Percentiles rank a stretch among this genome's conserved stretches.
These are phyloP conservation scores for Saraca asoca DNA, from an alignment of 331 rosid species.

Conservation along the genomic window DNA sequence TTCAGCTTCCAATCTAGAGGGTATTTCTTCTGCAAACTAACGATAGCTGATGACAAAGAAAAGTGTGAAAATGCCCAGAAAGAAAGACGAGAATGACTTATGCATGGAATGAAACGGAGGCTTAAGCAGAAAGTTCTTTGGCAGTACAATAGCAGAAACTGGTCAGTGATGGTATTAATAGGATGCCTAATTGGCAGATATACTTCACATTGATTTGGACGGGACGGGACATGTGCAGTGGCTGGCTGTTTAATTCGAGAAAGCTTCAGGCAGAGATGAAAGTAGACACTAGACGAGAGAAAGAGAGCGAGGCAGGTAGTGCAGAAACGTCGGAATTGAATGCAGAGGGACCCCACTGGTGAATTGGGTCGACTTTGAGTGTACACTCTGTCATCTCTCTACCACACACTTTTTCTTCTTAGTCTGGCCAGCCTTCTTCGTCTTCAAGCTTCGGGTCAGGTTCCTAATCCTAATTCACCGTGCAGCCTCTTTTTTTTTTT, in stretches of 20 bases:
- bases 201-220: neutral
- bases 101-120: neutral
- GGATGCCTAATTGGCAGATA: neutral
- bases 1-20: neutral
- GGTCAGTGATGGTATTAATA: neutral
- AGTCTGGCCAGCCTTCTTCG: too few species aligned
- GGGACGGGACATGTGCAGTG: constrained; percentile 20
- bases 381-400: too few species aligned
- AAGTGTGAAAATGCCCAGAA: neutral
- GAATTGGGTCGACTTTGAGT: too few species aligned
- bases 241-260: neutral
- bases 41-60: neutral
- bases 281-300: neutral
- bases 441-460: too few species aligned
- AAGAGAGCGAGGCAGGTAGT: neutral
- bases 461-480: too few species aligned
- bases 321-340: constrained; percentile 29
- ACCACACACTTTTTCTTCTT: too few species aligned
- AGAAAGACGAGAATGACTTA: neutral
- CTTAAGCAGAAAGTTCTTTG: too few species aligned
- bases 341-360: constrained; percentile 23
- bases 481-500: too few species aligned
- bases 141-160: neutral
- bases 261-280: neutral
- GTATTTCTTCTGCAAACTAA: neutral